phyloP scores from a whole-genome alignment of 2,329 filamentous ascomycete genomes.

The Hymenoscyphus infarciens region DNA sequence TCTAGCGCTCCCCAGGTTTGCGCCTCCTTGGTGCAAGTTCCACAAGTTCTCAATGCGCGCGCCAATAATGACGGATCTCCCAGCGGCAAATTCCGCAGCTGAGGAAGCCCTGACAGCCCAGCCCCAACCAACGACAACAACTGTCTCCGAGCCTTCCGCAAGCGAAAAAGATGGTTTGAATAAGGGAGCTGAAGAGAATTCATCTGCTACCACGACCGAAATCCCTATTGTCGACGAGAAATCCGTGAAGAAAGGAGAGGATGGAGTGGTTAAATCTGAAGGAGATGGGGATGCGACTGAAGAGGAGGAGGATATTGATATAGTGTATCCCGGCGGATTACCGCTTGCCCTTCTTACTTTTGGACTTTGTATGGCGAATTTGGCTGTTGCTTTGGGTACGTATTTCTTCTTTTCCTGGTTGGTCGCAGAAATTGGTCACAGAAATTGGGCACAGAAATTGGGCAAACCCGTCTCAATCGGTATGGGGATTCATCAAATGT shows the following conservation, averaged over 20 bases:
- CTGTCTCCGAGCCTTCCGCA: background rate
- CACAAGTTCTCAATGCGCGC: background rate
- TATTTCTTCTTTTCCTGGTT: slow-evolving; percentile 3
- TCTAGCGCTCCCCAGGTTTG: background rate
- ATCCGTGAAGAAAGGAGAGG: background rate
- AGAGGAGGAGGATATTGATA: slow-evolving; percentile 16
- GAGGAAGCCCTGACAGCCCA: background rate
- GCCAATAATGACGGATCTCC: background rate
- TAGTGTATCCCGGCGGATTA: slow-evolving; percentile 29
- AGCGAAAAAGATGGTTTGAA: background rate
- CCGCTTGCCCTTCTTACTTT: slow-evolving; percentile 42
- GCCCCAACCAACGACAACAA: background rate
- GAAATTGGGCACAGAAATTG: background rate
- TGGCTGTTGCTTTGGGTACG: slow-evolving; percentile 44
- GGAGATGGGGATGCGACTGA: slow-evolving; percentile 16
- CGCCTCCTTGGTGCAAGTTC: background rate
- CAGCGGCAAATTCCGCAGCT: background rate
- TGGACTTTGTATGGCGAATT: slow-evolving; percentile 46
- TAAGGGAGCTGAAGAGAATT: background rate
- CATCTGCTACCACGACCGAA: background rate
- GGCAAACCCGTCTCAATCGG: background rate
- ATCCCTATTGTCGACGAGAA: background rate
- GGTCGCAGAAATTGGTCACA: background rate
- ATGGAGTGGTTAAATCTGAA: slow-evolving; percentile 19
- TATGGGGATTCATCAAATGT: background rate